Evolutionary conservation across 257 asterid genomes (phyloP).

Genomic region (Misopates orontium): DNA sequence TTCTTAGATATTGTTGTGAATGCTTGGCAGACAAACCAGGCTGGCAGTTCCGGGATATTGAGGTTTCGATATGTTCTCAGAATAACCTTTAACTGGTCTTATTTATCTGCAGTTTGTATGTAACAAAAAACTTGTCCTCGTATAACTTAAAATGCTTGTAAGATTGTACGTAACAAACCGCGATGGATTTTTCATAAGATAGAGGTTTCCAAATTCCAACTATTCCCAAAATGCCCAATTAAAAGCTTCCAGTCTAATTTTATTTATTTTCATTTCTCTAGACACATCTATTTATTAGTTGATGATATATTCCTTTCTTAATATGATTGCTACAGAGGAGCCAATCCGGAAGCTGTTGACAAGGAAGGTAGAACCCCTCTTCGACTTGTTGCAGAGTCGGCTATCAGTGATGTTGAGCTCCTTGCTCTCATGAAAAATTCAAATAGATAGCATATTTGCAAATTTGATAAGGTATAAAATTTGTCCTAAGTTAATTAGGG

Average conservation of each 20-base stretch:
- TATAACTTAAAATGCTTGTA: no score
- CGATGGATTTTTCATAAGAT: no score
- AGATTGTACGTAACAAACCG: no score
- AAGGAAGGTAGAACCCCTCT: conserved; percentile 66
- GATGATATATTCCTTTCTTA: neutral
- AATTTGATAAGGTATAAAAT: neutral
- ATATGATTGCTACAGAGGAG: conserved; percentile 58
- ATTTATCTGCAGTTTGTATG: neutral
- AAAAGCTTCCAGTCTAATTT: no score
- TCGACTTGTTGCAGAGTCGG: conserved; percentile 58
- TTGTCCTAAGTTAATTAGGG: neutral
- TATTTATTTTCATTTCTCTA: no score
- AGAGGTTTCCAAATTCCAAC: no score
- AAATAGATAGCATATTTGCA: conserved; percentile 45
- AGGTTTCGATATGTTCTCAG: neutral
- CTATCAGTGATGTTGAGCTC: conserved; percentile 64
- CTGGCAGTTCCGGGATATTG: no score
- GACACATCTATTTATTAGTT: no score
- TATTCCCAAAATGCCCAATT: no score
- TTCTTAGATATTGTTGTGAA: neutral
- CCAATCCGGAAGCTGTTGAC: conserved; percentile 67
- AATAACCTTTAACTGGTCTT: neutral
- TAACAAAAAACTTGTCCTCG: no score
- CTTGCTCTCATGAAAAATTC: conserved; percentile 62
- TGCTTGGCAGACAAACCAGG: neutral